Conservation (phyloP, 345 rosid genomes). For the Pseudoturritis turrita region DNA sequence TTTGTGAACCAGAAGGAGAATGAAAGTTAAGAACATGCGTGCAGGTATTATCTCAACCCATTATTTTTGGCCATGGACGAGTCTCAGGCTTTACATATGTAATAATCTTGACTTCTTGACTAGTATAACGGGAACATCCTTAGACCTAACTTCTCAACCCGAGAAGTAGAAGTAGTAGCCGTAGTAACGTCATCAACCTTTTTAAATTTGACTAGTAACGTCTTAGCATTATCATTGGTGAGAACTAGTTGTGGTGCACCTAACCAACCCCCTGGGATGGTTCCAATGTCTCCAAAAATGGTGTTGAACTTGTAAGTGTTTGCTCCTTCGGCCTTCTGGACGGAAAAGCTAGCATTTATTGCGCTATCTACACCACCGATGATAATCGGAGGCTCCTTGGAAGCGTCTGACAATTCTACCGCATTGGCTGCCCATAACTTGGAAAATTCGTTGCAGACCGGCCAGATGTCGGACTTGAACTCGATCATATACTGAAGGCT, state of each 20-base stretch:
- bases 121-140: constrained; percentile 16
- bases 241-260: background rate
- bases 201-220: background rate
- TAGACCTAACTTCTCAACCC: constrained; percentile 4
- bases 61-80: constrained; percentile 16
- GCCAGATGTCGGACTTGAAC: background rate
- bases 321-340: too few relatives aligned
- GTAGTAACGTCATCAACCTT: background rate
- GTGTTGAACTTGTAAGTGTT: constrained; percentile 10
- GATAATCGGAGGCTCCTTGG: background rate
- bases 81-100: background rate
- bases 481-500: background rate
- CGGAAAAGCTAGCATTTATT: too few relatives aligned
- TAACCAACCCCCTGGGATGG: background rate
- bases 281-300: background rate
- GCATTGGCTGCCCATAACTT: background rate
- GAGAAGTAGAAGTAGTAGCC: background rate
- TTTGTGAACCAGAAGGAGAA: too few relatives aligned
- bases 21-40: background rate
- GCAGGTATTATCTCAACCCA: background rate
- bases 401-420: background rate
- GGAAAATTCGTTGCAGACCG: constrained; percentile 4
- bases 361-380: constrained; percentile 7
- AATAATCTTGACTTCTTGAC: constrained; percentile 2
- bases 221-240: background rate